phyloP scores from a whole-genome alignment of 176 grass and related monocot genomes.

The Ensete glaucum region DNA sequence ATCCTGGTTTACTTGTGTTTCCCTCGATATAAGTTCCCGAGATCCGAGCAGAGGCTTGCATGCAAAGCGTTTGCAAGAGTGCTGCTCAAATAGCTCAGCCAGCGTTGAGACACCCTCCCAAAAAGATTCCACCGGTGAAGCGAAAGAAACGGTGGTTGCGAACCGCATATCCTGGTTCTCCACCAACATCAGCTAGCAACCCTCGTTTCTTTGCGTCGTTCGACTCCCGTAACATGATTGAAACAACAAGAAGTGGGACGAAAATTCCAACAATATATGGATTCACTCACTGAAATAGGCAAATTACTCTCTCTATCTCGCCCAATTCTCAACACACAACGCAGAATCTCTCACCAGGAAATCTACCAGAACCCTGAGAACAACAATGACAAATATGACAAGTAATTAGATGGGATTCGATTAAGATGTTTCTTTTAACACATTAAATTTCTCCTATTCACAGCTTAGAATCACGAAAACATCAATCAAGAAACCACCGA shows the following conservation, averaged over 20 bases:
- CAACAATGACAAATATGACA: too few relatives aligned
- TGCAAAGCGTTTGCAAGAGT: constrained; percentile 59
- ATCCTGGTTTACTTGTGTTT: constrained; percentile 35
- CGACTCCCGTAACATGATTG: constrained; percentile 40
- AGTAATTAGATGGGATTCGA: too few relatives aligned
- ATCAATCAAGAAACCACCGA: too few relatives aligned
- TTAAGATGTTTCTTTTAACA: too few relatives aligned
- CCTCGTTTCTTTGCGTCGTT: constrained; percentile 62
- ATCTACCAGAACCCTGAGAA: too few relatives aligned
- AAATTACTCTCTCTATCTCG: not conserved
- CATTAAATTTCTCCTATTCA: too few relatives aligned
- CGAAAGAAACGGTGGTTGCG: constrained; percentile 62
- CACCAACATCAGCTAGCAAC: constrained; percentile 44
- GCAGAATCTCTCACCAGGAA: too few relatives aligned
- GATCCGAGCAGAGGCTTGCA: constrained; percentile 64
- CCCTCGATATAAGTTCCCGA: constrained; percentile 60
- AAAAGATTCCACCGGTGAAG: constrained; percentile 38
- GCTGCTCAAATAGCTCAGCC: constrained; percentile 63
- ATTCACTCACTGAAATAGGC: constrained; percentile 41
- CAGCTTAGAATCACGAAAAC: too few relatives aligned
- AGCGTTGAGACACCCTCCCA: constrained; percentile 77
- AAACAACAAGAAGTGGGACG: constrained; percentile 38
- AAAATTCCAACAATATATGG: constrained; percentile 58
- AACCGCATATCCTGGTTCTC: constrained; percentile 47
- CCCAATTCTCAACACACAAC: not conserved